A percentile compares a stretch with the other conserved stretches of the same genome.
Conservation (phyloP, 257 asterid genomes). For the Datura wrightii region DNA sequence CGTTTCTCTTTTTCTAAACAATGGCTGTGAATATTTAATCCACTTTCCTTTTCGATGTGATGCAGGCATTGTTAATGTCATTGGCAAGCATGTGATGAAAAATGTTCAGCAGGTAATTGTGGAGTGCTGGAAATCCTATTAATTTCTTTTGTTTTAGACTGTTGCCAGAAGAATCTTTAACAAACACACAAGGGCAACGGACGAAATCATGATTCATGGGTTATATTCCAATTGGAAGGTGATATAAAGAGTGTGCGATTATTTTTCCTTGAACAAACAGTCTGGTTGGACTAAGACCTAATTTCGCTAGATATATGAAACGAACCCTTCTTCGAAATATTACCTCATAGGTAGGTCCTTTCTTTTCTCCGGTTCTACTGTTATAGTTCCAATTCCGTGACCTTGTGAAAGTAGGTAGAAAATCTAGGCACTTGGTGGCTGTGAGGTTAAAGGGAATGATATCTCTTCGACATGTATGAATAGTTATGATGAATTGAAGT, state of each 20-base stretch:
- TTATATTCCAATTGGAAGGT: not conserved
- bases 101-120: conserved; percentile 32
- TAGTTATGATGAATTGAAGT: not conserved
- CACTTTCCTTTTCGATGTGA: not conserved
- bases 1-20: not conserved
- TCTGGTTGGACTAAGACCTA: not conserved
- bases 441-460: not conserved
- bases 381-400: not conserved
- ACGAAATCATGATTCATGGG: not conserved
- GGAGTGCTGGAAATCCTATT: not conserved
- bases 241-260: not conserved
- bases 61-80: conserved; percentile 31
- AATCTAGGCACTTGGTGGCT: not conserved
- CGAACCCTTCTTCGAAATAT: not conserved
- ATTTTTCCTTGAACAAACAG: not conserved
- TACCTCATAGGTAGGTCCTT: not conserved
- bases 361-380: not conserved
- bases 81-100: conserved; percentile 34
- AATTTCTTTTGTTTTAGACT: not conserved
- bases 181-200: not conserved
- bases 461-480: not conserved
- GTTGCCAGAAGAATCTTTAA: not conserved
- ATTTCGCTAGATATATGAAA: not conserved
- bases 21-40: not conserved
- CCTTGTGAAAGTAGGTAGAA: not conserved